phyloP scores from a whole-genome alignment of 2,329 filamentous ascomycete genomes.

The Botryotinia calthae region DNA sequence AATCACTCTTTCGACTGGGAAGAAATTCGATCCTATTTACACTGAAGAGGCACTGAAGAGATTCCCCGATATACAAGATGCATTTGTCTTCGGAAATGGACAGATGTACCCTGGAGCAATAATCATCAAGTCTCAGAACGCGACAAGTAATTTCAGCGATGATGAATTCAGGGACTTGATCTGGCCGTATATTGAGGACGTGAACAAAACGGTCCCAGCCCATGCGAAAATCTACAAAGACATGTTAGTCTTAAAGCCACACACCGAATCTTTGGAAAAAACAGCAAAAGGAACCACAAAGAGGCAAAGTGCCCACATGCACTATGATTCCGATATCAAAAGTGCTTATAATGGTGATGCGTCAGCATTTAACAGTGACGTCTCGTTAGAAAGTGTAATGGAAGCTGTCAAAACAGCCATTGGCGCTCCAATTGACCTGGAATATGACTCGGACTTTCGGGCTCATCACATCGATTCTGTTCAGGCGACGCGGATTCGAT shows the following conservation, averaged over 20 bases:
- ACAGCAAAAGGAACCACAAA: conserved; percentile 61
- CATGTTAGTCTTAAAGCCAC: conserved; percentile 4
- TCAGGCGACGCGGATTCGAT: conserved; percentile 29
- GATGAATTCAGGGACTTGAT: conserved; percentile 1
- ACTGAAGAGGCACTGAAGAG: conserved; percentile 56
- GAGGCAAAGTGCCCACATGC: not conserved
- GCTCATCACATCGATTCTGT: conserved; percentile 57
- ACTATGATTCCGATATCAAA: not conserved
- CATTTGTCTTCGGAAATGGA: conserved; percentile 60
- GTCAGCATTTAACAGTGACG: not conserved
- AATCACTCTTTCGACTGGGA: conserved; percentile 61
- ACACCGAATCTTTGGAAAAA: conserved; percentile 42
- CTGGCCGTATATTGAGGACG: conserved; percentile 4
- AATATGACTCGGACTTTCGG: conserved; percentile 50
- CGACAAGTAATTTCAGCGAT: conserved; percentile 37
- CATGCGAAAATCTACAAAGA: conserved; percentile 12
- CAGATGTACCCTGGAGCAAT: conserved; percentile 55
- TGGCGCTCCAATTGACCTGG: conserved; percentile 36
- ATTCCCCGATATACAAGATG: conserved; percentile 47
- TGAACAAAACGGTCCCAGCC: not conserved
- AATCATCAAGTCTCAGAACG: conserved; percentile 46
- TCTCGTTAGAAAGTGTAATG: conserved; percentile 31
- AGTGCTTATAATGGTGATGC: not conserved
- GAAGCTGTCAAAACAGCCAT: conserved; percentile 39
- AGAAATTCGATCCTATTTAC: conserved; percentile 44